Base-by-base conservation (phyloP, 2,329 filamentous ascomycete species). In the Epichloe elymi region DNA sequence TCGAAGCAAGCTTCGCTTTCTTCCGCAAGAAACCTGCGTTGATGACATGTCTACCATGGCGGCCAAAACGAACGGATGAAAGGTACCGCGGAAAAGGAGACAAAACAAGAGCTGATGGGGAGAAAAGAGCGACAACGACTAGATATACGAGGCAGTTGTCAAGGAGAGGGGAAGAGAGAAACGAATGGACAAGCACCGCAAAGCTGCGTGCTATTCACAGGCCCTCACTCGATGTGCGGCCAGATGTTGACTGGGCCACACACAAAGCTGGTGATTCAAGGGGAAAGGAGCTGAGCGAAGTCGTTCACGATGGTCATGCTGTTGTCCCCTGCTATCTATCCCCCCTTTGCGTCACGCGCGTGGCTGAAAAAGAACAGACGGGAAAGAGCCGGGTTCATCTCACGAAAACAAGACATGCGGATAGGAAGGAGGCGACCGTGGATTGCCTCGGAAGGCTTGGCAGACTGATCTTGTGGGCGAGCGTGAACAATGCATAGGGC, bases 1-100 rank as follows among this genome's bases (percentile, higher is more conserved):
- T 38, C 54, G 58, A 45, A 65, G 54, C 30, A 66, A 58, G 46
- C 54, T 58, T 52, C 59, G 58, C 51, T 61, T 66, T 54, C 62
- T 64, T n/a, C 63, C 59, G 45, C 64, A 64, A 3, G 58, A 62
- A 17, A 59, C 46, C 4, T 55, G 56, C 17, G 56, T 45, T 19
- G 61, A 55, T 39, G 59, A 57, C 62, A 67, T 66, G 44, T 26
- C 39, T 39, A 49, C 46, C 37, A 52, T 49, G 17, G 46, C 52
- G 12, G 46, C 48, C 48, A 44, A 49, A 53, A 19, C 15, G 44
- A 50, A 46, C 43, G 42, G 36, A 49, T 15, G 44, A 52, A 48
- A 53, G 20, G 46, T 40, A 48, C 43, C 40, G 40, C 3, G 40
- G 10, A 42, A 15, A 7, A 4, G 5, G 14, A 33, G 14, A n/a